phyloP scores from a whole-genome alignment of 257 asterid species.

The Nicotiana sylvestris region DNA sequence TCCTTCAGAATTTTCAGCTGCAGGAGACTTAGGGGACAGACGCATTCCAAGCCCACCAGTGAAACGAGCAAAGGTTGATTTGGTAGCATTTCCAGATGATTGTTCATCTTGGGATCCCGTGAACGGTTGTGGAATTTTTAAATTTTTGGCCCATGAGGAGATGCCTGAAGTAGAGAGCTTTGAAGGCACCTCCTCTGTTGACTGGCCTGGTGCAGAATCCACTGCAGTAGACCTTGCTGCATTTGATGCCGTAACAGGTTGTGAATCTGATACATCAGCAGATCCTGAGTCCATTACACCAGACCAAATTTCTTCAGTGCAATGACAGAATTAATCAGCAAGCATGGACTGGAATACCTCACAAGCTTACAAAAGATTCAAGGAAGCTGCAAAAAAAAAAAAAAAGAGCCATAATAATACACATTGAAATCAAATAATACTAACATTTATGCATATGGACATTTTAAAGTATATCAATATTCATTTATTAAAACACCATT shows the following conservation, averaged over 20 bases:
- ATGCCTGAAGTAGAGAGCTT: constrained; percentile 75
- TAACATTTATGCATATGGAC: background rate
- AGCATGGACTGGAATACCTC: background rate
- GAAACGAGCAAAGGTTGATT: constrained; percentile 67
- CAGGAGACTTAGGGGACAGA: constrained; percentile 73
- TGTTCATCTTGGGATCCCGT: constrained; percentile 65
- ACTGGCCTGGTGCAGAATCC: constrained; percentile 39
- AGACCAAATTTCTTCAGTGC: constrained; percentile 18
- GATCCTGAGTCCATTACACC: constrained; percentile 50
- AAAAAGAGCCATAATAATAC: background rate
- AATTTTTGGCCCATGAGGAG: constrained; percentile 84
- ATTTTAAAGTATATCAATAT: background rate
- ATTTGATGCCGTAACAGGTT: constrained; percentile 31
- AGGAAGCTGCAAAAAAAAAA: background rate
- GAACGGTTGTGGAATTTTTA: constrained; percentile 83
- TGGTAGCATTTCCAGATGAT: constrained; percentile 53
- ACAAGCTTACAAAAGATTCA: background rate
- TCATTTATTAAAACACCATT: background rate
- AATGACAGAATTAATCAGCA: background rate
- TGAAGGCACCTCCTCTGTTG: constrained; percentile 46
- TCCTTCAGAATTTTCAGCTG: constrained; percentile 55
- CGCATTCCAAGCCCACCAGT: constrained; percentile 81
- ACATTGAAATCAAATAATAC: background rate
- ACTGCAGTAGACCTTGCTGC: constrained; percentile 26
- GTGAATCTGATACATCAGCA: constrained; percentile 40